Evolutionary conservation across 345 rosid species (phyloP), one percentile per base, ranked within the genome.

Genomic region (Eucalyptus dawsonii): DNA sequence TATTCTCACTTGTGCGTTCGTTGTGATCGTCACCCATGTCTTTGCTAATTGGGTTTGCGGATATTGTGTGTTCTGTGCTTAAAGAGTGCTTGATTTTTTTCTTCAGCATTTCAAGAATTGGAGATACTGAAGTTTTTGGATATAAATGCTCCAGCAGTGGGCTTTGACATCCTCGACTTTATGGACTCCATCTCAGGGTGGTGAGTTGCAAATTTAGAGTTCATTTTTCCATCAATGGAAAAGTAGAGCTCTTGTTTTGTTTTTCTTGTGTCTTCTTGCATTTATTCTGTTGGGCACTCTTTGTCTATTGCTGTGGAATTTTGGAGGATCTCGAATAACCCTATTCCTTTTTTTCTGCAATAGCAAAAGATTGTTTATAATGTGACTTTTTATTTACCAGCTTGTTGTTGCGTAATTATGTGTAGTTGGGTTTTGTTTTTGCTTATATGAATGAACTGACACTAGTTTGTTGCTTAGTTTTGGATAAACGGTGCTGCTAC

Each of bases 141-240:
- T 31, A 89, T 80, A 89, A 91, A 93, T 94, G 95, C 89, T 92
- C 44, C 93, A 86, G 86, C 89, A 90, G 86, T 89, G 80, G 87
- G 88, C 92, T 5, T 45, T 90, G 13, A 47, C 88, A 6, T 62
- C 92, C 25, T 90, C 89, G 87, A 89, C 89, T 58, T 45, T 88
- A 88, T 92, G 94, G 94, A 91, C 89, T 89, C 91, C 90, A 15
- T 91, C 91, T 88, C 90, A 80, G 37, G 90, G 89, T 67, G 91
- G 94, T 94, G 86, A 90, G 83, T 87, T 86, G 31, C 87, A 40
- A 37, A 76, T 24, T 76, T 21, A 40, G 47, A 76, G 29, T 76
- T 76, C 47, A 76, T 76, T 76, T 69, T 76, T 40, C 85, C 85
- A 40, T 76, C 85, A 76, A 21, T 76, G 47, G 47, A 76, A 6